phyloP scores from a whole-genome alignment of 2,329 filamentous ascomycete genomes.

The Harringtonia lauricola region DNA sequence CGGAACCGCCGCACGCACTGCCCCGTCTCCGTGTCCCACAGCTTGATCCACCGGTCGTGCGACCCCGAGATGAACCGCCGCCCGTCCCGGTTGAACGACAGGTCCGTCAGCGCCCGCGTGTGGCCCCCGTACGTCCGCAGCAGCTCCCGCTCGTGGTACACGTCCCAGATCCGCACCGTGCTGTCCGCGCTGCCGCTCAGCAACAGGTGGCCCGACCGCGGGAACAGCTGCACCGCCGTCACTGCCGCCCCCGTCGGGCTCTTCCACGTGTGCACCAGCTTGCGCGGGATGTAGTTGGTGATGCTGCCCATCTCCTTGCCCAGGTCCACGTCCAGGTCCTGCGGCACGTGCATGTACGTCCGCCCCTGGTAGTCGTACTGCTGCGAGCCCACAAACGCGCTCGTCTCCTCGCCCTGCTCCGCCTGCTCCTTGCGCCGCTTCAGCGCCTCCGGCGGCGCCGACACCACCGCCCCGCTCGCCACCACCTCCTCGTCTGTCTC shows the following conservation, averaged over 20 bases:
- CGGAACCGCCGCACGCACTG: slow-evolving; percentile 80
- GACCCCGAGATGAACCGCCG: slow-evolving; percentile 82
- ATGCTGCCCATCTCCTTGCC: slow-evolving; percentile 66
- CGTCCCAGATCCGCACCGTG: slow-evolving; percentile 89
- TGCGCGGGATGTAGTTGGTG: slow-evolving; percentile 93
- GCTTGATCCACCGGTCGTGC: slow-evolving; percentile 91
- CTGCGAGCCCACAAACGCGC: slow-evolving; percentile 72
- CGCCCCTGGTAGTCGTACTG: slow-evolving; percentile 89
- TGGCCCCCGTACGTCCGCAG: slow-evolving; percentile 88
- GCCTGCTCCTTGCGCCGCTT: slow-evolving; percentile 46
- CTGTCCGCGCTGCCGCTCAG: slow-evolving; percentile 83
- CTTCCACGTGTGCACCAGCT: slow-evolving; percentile 83
- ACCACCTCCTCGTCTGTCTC: slow-evolving; percentile 59
- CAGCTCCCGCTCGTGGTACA: slow-evolving; percentile 80
- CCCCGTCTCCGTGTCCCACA: slow-evolving; percentile 97
- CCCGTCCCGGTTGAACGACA: slow-evolving; percentile 74
- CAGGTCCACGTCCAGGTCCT: slow-evolving; percentile 78
- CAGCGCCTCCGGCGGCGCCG: slow-evolving; percentile 42
- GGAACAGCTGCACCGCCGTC: slow-evolving; percentile 84
- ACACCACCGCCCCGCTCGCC: slow-evolving; percentile 50
- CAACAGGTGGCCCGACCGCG: slow-evolving; percentile 74
- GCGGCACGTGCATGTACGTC: slow-evolving; percentile 91
- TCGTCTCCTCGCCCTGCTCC: slow-evolving; percentile 61
- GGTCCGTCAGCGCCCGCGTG: slow-evolving; percentile 78
- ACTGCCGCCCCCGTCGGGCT: slow-evolving; percentile 71